Percentiles rank a stretch among this genome's conserved stretches.
These are phyloP conservation scores for Macrolepiota albuminosa DNA, from an alignment of 768 basidiomycete genomes.

Conservation along the genomic window DNA sequence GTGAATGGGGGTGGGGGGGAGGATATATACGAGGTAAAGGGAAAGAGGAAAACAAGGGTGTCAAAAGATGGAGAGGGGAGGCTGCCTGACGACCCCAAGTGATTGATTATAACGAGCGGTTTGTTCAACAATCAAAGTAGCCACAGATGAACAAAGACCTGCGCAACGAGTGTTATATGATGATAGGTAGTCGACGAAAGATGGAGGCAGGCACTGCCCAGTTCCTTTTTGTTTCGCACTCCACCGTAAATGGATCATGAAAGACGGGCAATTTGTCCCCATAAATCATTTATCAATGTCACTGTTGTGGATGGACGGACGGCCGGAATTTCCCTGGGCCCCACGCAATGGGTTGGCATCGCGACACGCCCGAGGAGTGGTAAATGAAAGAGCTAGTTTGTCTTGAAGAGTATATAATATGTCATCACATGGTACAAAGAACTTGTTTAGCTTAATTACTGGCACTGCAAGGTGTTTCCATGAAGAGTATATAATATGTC, in stretches of 20 bases:
- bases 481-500: too few relatives aligned
- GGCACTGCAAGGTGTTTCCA: too few relatives aligned
- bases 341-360: background rate
- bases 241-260: conserved; percentile 9
- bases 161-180: background rate
- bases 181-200: background rate
- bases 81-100: background rate
- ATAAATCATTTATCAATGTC: background rate
- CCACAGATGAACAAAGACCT: background rate
- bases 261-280: background rate
- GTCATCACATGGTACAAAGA: too few relatives aligned
- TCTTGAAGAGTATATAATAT: too few relatives aligned
- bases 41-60: background rate
- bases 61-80: conserved; percentile 7
- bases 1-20: background rate
- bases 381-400: too few relatives aligned
- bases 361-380: background rate
- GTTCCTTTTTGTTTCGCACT: conserved; percentile 8
- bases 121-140: background rate
- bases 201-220: background rate
- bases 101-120: background rate
- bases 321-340: background rate
- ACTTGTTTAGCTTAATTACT: too few relatives aligned
- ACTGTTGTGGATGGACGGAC: background rate
- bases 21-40: too few relatives aligned